Conservation (phyloP, 495 filamentous ascomycete species). For the Jackrogersella minutella region DNA sequence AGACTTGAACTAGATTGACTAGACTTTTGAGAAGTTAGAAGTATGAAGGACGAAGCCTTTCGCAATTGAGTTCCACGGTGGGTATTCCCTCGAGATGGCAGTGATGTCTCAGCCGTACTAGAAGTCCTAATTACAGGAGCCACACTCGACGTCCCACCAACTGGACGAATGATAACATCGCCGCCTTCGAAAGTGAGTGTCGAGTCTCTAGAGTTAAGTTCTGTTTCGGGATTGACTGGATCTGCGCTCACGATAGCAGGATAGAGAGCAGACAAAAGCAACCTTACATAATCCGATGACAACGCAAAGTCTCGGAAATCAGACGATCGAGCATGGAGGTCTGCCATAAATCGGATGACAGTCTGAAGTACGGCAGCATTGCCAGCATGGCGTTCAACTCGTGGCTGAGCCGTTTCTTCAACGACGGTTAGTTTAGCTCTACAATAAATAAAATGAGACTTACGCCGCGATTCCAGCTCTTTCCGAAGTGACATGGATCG, state of each 20-base stretch:
- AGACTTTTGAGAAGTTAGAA: conserved; percentile 75
- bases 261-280: conserved; percentile 79
- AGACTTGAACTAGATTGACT: conserved; percentile 66
- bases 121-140: conserved; percentile 76
- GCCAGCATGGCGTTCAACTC: conserved; percentile 58
- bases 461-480: conserved; percentile 60
- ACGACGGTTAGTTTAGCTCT: conserved; percentile 22
- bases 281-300: conserved; percentile 77
- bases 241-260: conserved; percentile 87
- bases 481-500: conserved; percentile 58
- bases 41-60: conserved; percentile 86
- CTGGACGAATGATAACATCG: conserved; percentile 80
- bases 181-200: conserved; percentile 84
- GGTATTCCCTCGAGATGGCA: conserved; percentile 43
- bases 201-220: conserved; percentile 80
- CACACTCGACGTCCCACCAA: conserved; percentile 63
- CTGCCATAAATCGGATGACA: conserved; percentile 79
- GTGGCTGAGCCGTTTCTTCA: conserved; percentile 46
- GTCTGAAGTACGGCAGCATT: conserved; percentile 69
- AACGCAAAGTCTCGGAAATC: conserved; percentile 82
- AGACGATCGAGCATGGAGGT: conserved; percentile 75
- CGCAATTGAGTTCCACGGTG: conserved; percentile 66
- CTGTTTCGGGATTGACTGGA: conserved; percentile 78
- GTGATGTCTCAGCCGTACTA: conserved; percentile 54
- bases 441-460: conserved; percentile 29